phyloP scores from a whole-genome alignment of 202 grass and related monocot genomes.

The Alloteropsis angusta region DNA sequence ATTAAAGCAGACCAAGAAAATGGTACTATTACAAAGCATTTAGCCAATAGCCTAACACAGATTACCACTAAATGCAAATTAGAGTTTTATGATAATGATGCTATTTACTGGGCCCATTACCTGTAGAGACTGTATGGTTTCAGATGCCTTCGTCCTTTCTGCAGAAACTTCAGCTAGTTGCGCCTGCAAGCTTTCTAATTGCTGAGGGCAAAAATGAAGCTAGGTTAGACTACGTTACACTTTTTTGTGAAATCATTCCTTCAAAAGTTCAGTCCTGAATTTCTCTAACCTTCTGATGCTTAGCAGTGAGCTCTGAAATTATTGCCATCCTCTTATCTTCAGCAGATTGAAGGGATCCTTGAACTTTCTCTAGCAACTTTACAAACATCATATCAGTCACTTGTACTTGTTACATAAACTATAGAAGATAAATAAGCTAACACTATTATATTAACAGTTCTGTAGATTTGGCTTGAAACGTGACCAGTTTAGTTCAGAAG shows the following conservation, averaged over 20 bases:
- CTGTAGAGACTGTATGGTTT: conserved; percentile 95
- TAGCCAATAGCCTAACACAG: not conserved
- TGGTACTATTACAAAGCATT: not conserved
- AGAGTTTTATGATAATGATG: not conserved
- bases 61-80: not conserved
- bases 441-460: not conserved
- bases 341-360: conserved; percentile 69
- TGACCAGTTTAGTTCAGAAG: conserved; percentile 20
- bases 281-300: conserved; percentile 70
- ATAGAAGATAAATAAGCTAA: not conserved
- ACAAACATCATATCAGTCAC: conserved; percentile 26
- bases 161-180: conserved; percentile 69
- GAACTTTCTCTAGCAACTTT: conserved; percentile 91
- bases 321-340: conserved; percentile 80
- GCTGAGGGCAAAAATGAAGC: conserved; percentile 38
- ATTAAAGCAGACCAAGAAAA: conserved; percentile 12
- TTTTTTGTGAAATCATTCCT: not conserved
- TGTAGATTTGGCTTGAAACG: too few relatives aligned
- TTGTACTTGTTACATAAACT: conserved; percentile 13
- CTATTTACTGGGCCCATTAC: conserved; percentile 21
- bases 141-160: conserved; percentile 74
- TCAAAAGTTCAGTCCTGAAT: conserved; percentile 9
- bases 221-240: conserved; percentile 4
- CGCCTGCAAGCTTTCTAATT: conserved; percentile 86
- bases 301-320: conserved; percentile 69